Base-by-base conservation (phyloP, 2,329 filamentous ascomycete species). In the Leptosphaerulina australis region DNA sequence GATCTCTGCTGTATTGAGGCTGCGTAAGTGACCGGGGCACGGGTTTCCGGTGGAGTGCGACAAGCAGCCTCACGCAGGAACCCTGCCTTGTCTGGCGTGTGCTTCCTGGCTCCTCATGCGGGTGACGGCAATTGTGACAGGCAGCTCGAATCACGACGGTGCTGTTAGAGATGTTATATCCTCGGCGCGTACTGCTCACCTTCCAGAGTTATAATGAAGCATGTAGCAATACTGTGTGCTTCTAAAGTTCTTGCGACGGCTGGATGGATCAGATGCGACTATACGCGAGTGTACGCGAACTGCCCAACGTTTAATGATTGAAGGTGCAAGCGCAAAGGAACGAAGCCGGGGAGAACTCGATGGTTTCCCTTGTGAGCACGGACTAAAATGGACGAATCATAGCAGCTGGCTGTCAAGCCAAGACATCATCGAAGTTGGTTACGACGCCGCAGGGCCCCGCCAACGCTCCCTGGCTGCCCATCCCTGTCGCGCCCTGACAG, bases 391-490 rank as follows among this genome's bases (percentile, higher is more conserved):
- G 53, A 53, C 64, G 62, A 64, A 63, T 63, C 49, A 61, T 41
- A 40, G 25, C 29, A 21, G 30, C 24, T 46, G 36, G 37, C 55
- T 51, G 44, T 30, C 38, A 12, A 6, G 45, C 49, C 36, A 53
- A 45, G 48, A 45, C 28, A 31, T 45, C 18, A 48, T 51, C 51
- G 26, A 48, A 29, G 44, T 45, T 55, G 52, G 53, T 48, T 47
- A 45, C 54, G 50, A 49, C 49, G 54, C 58, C 50, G 52, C 52
- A 44, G 26, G 53, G 37, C 53, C 52, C n/a, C 53, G 53, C 60
- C 65, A 62, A 62, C 58, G 58, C 58, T 62, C 59, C 57, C 59
- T 62, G 62, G 50, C 59, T n/a, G 24, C 22, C 10, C 47, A 60
- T 53, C 60, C 60, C 60, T 60, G 56, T 45, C 44, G 34, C 31